Conservation (phyloP, 2,329 filamentous ascomycete species). For the Claviceps cyperi region DNA sequence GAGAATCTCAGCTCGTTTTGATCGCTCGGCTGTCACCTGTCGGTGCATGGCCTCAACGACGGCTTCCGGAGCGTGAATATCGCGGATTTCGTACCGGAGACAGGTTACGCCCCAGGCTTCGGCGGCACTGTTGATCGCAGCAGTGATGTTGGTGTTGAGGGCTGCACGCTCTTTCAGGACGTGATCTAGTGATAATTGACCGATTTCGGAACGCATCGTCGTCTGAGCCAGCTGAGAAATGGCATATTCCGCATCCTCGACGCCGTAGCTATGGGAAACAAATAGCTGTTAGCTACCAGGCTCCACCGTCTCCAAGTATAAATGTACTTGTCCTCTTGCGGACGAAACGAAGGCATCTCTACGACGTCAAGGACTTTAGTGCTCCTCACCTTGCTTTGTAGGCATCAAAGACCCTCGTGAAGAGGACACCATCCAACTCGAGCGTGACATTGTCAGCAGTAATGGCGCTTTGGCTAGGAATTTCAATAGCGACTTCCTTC, state of each 20-base stretch:
- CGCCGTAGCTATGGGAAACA: slow-evolving; percentile 57
- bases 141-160: slow-evolving; percentile 96
- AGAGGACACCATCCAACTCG: slow-evolving; percentile 88
- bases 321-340: too few species aligned
- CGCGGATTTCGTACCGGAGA: slow-evolving; percentile 91
- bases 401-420: slow-evolving; percentile 91
- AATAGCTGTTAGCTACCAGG: not conserved
- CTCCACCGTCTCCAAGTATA: too few species aligned
- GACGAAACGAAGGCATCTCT: not conserved
- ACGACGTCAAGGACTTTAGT: not conserved
- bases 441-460: slow-evolving; percentile 97
- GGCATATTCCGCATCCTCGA: slow-evolving; percentile 97
- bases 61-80: slow-evolving; percentile 87
- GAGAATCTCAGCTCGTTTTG: slow-evolving; percentile 93
- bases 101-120: slow-evolving; percentile 95
- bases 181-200: slow-evolving; percentile 89
- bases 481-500: slow-evolving; percentile 93
- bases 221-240: slow-evolving; percentile 97
- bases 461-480: slow-evolving; percentile 93
- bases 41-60: slow-evolving; percentile 98
- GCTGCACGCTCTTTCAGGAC: slow-evolving; percentile 93
- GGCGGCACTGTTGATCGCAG: slow-evolving; percentile 94
- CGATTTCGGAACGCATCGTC: slow-evolving; percentile 97
- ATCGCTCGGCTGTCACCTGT: slow-evolving; percentile 92
- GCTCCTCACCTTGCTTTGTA: slow-evolving; percentile 76